phyloP scores from a whole-genome alignment of 108 stramenopile species.

The Mayamaea pseudoterrestris region DNA sequence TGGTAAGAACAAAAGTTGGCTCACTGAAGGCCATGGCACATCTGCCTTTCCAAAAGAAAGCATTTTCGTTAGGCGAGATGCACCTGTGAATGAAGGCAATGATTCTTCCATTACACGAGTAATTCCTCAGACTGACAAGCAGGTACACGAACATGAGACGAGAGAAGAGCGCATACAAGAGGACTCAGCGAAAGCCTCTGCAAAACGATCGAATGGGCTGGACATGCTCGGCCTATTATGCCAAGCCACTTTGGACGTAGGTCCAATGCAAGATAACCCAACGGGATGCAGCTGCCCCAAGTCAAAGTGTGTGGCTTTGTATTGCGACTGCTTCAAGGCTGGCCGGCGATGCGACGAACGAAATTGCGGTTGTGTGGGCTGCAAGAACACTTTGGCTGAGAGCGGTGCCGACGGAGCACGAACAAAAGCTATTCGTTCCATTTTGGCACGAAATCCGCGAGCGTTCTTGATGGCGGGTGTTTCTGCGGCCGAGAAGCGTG shows the following conservation, averaged over 20 bases:
- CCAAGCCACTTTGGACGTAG: conserved; percentile 29
- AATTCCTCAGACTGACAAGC: too few relatives aligned
- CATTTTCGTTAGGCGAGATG: too few relatives aligned
- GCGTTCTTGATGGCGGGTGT: conserved; percentile 37
- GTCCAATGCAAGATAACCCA: conserved; percentile 31
- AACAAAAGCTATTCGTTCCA: conserved; percentile 35
- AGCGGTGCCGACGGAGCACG: conserved; percentile 33
- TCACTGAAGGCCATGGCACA: too few relatives aligned
- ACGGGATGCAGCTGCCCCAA: conserved; percentile 79
- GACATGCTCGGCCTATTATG: conserved; percentile 32
- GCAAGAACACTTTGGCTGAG: conserved; percentile 40
- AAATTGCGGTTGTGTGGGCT: conserved; percentile 34
- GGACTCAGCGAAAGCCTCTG: too few relatives aligned
- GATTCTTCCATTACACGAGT: too few relatives aligned
- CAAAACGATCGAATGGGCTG: conserved; percentile 5
- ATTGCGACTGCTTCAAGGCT: conserved; percentile 89
- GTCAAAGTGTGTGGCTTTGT: conserved; percentile 77
- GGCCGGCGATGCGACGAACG: conserved; percentile 42
- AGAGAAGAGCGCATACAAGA: too few relatives aligned
- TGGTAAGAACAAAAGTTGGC: too few relatives aligned
- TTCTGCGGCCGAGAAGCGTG: conserved; percentile 1
- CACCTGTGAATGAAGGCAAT: too few relatives aligned
- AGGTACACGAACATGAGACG: too few relatives aligned
- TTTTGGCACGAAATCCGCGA: conserved; percentile 41
- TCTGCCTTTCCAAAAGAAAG: too few relatives aligned